Evolutionary conservation across 257 asterid genomes (phyloP).

Genomic region (Craterostigma plantagineum): DNA sequence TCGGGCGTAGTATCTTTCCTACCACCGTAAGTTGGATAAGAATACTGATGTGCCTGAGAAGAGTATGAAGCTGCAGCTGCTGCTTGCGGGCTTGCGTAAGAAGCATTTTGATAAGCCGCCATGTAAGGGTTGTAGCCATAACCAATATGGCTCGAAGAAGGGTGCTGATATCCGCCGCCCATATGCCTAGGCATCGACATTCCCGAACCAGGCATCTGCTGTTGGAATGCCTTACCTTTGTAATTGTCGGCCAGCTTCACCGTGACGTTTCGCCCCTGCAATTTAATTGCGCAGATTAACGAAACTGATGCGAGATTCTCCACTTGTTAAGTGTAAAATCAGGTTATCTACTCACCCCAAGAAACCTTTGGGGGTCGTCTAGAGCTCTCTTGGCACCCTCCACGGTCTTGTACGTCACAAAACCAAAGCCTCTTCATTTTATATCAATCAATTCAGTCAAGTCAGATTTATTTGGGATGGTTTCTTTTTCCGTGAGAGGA

Average conservation of each 20-base stretch:
- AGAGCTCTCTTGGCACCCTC: constrained; percentile 71
- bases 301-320: not conserved
- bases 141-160: constrained; percentile 21
- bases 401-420: constrained; percentile 55
- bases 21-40: constrained; percentile 40
- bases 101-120: constrained; percentile 18
- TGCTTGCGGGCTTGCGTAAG: constrained; percentile 28
- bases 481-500: not conserved
- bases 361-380: constrained; percentile 59
- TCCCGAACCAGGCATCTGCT: constrained; percentile 30
- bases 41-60: constrained; percentile 19
- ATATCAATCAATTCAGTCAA: constrained; percentile 14
- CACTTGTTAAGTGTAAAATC: not conserved
- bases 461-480: constrained; percentile 5
- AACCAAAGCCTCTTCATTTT: constrained; percentile 70
- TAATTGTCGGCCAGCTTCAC: constrained; percentile 80
- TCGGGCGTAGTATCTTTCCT: constrained; percentile 27
- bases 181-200: constrained; percentile 27
- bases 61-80: constrained; percentile 22
- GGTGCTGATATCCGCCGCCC: constrained; percentile 29
- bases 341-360: constrained; percentile 41
- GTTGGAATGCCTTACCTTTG: constrained; percentile 43
- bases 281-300: constrained; percentile 3
- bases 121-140: constrained; percentile 37
- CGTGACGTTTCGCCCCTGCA: constrained; percentile 65